Evolutionary conservation across 768 basidiomycete genomes (phyloP), one percentile per base, ranked within the genome.

Genomic region (Mrakia frigida): DNA sequence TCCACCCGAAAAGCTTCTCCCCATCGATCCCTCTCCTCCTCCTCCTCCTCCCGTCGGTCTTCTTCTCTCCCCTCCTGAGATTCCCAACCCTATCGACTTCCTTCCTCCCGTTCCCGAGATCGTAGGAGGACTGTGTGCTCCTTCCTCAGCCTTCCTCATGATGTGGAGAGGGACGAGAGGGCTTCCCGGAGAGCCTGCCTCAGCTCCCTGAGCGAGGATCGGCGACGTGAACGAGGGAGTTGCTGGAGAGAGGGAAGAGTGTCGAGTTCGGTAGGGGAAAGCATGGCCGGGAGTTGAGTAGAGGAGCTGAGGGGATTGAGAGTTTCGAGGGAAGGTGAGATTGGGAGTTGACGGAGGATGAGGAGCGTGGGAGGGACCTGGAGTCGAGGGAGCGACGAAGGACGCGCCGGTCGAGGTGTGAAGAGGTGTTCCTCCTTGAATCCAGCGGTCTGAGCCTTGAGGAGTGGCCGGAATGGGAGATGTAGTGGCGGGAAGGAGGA

Each of bases 111-210:
- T 56, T 28, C 28, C 56, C n/a, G 56, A 25, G 56, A 28, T 56
- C 10, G 18, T 25, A 3, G 69, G 43, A 25, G 69, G 50, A 28
- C 43, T 70, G 28, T 37, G 31, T 31, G 61, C 73, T 16, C 46
- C 28, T 14, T 35, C 41, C 10, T 35, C 73, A 9, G 73, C 73
- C 73, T 67, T 74, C 43, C 73, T 61, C 73, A 74, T 74, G 61
- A 74, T 43, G 18, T 74, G 60, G 3, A 74, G 73, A n/a, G 73
- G 73, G 31, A 74, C 50, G 28, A 74, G 43, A 21, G 73, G 73
- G 25, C 65, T 68, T 25, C 65, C 65, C 23, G 65, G 65, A 41
- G 18, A 25, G 25, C 60, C 60, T 23, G 41, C 46, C 43, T 35
- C 60, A 63, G 33, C 61, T 52, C 43, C 61, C 33, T 63, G 60